Conservation (phyloP, 768 basidiomycete genomes). For the Serpula lacrymans region DNA sequence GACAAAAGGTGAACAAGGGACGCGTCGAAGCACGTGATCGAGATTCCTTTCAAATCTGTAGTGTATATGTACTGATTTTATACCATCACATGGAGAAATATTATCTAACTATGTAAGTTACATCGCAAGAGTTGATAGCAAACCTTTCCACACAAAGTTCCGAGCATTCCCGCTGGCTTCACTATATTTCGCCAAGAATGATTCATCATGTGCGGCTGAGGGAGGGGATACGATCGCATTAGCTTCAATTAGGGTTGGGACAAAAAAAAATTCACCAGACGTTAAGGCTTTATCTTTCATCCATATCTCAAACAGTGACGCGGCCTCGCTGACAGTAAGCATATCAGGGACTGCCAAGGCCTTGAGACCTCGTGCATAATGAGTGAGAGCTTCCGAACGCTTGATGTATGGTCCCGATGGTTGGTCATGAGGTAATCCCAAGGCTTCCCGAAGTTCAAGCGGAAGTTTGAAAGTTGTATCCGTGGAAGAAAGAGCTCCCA, state of each 20-base stretch:
- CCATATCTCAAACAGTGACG: conserved; percentile 75
- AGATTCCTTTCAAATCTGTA: too few species aligned
- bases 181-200: conserved; percentile 75
- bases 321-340: conserved; percentile 65
- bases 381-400: conserved; percentile 44
- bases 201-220: conserved; percentile 55
- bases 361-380: conserved; percentile 54
- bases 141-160: conserved; percentile 71
- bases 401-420: conserved; percentile 54
- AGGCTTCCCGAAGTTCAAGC: conserved; percentile 60
- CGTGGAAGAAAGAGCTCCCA: conserved; percentile 66
- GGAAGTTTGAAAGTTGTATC: conserved; percentile 58
- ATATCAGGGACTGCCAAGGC: conserved; percentile 52
- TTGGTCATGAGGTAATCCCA: conserved; percentile 42
- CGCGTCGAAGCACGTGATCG: too few species aligned
- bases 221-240: neutral
- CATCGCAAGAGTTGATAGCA: too few species aligned
- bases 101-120: too few species aligned
- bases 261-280: conserved; percentile 36
- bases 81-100: too few species aligned
- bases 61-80: too few species aligned
- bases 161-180: conserved; percentile 77
- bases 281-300: conserved; percentile 55
- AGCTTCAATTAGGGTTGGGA: neutral
- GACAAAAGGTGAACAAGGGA: too few species aligned